A percentile compares a stretch with the other conserved stretches of the same genome.
Evolutionary conservation across 2,329 filamentous ascomycete species (phyloP).

Genomic region (Phaeosphaeria sp.): DNA sequence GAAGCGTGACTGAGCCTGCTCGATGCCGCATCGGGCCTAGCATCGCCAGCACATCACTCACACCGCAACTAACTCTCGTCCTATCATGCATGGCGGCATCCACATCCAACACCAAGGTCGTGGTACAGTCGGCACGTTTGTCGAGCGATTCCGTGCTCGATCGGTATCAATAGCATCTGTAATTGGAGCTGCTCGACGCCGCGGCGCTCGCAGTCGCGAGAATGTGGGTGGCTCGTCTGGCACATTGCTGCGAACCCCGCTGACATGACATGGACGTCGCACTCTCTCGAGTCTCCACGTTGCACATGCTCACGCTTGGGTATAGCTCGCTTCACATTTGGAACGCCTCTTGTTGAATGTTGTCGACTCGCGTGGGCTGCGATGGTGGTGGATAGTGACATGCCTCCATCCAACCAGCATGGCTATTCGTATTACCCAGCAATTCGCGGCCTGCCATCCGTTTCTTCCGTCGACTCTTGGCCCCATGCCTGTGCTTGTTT

Average conservation of each 20-base stretch:
- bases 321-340: conserved; percentile 26
- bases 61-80: conserved; percentile 41
- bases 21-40: conserved; percentile 21
- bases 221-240: conserved; percentile 26
- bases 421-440: conserved; percentile 22
- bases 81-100: conserved; percentile 40
- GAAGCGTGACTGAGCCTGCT: conserved; percentile 37
- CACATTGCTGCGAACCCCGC: conserved; percentile 27
- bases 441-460: conserved; percentile 42
- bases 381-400: conserved; percentile 15
- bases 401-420: conserved; percentile 30
- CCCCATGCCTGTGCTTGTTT: conserved; percentile 35
- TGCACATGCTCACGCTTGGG: conserved; percentile 34
- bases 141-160: conserved; percentile 30
- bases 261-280: conserved; percentile 45
- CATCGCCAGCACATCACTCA: conserved; percentile 46
- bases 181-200: conserved; percentile 23
- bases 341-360: conserved; percentile 17
- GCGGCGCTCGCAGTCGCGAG: conserved; percentile 16
- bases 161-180: conserved; percentile 15
- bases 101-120: conserved; percentile 44
- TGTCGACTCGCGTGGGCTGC: conserved; percentile 17
- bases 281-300: conserved; percentile 48
- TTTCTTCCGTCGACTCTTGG: conserved; percentile 41
- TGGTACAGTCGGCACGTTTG: conserved; percentile 47